Conservation (phyloP, 176 grass and related monocot species). For the Aegilops tauschii region DNA sequence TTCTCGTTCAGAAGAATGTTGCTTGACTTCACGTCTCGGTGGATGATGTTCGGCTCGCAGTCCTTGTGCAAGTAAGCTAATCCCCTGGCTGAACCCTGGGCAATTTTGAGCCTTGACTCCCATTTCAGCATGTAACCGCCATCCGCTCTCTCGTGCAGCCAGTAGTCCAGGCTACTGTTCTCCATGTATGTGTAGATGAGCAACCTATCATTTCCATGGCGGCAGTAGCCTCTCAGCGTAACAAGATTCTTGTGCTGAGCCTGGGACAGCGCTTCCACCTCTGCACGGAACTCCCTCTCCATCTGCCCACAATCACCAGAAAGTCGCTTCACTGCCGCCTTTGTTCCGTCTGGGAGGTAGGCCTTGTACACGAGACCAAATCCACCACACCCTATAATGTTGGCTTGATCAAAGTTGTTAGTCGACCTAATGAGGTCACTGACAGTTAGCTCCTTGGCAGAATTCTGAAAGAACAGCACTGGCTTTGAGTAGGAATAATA, state of each 20-base stretch:
- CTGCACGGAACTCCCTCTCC: slow-evolving; percentile 95
- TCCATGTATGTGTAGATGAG: slow-evolving; percentile 96
- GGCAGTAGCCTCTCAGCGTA: slow-evolving; percentile 84
- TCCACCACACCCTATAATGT: slow-evolving; percentile 89
- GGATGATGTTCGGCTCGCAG: slow-evolving; percentile 91
- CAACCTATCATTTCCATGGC: slow-evolving; percentile 75
- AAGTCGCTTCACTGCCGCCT: slow-evolving; percentile 90
- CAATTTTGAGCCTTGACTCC: slow-evolving; percentile 77
- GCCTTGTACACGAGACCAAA: slow-evolving; percentile 99
- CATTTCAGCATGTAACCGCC: slow-evolving; percentile 77
- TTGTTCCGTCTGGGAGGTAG: slow-evolving; percentile 79
- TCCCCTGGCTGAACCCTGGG: slow-evolving; percentile 83
- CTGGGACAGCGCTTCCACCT: slow-evolving; percentile 85
- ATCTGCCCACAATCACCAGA: slow-evolving; percentile 93
- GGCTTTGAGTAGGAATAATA: slow-evolving; percentile 66
- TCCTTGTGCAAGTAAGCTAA: slow-evolving; percentile 89
- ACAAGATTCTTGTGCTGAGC: slow-evolving; percentile 93
- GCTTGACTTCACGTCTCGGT: slow-evolving; percentile 91
- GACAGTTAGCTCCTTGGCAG: slow-evolving; percentile 77
- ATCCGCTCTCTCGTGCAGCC: slow-evolving; percentile 78
- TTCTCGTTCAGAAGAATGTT: slow-evolving; percentile 91
- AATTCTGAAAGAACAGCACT: slow-evolving; percentile 80
- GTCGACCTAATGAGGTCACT: slow-evolving; percentile 83
- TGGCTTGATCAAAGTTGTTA: slow-evolving; percentile 96
- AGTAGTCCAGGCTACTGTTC: slow-evolving; percentile 92